Base-by-base conservation (phyloP, 2,329 filamentous ascomycete species). In the Cladosporium sp. region DNA sequence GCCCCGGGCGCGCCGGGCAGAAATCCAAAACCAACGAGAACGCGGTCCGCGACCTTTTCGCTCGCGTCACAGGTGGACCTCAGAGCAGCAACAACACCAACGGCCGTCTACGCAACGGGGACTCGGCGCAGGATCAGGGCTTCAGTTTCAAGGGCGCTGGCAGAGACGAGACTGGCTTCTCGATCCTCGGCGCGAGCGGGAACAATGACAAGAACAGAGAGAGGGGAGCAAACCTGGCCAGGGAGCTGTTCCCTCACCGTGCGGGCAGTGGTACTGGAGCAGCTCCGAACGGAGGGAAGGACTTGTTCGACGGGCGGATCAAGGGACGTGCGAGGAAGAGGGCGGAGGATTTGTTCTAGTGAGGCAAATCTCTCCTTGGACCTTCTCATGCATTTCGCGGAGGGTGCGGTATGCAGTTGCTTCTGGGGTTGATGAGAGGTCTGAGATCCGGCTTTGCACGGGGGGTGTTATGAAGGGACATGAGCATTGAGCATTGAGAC, bases 81-180 rank as follows among this genome's bases (percentile, higher is more conserved):
- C 23, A 58, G 36, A 28, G 48, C 21, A 46, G 26, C 39, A 57
- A 25, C 48, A 36, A 18, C 30, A 53, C n/a, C 18, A 60, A 59
- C 54, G 28, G 63, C 26, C 58, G 43, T 36, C 21, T 67, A 11
- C 65, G 67, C 36, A 46, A 57, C 8, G 25, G 48, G 14, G 39
- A 58, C 30, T 34, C 43, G 54, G n/a, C 23, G 39, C 14, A 28
- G 51, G 69, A 70, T 26, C 64, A 60, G 3, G 74, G 73, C 21
- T 78, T 79, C 71, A 74, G 69, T 53, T 74, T 79, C 67, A 75
- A 72, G 59, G 76, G 76, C 18, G 72, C 73, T 2, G 72, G 72
- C 18, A 63, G 46, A 5, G 59, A 65, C 21, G 54, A 54, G 5
- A 51, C 64, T 16, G 73, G 70, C 13, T 74, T 75, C 66, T 73